Base-by-base conservation (phyloP, 2,329 filamentous ascomycete genomes). In the Thermomyces lanuginosus region DNA sequence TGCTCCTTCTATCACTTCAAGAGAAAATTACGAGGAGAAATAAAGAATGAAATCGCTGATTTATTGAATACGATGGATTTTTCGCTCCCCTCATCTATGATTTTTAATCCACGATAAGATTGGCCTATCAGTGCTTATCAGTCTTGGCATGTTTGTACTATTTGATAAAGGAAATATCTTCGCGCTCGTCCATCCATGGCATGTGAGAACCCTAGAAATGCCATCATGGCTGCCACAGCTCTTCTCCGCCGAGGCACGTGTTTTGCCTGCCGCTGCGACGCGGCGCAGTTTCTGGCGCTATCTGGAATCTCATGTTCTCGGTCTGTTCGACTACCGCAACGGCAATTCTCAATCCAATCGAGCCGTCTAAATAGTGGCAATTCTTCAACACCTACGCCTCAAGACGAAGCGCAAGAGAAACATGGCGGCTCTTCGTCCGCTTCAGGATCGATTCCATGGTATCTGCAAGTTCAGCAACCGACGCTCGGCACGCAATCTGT, bases 361-460 rank as follows among this genome's bases (percentile, higher is more conserved):
- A n/a, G n/a, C n/a, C n/a, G n/a, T n/a, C n/a, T n/a, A n/a, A n/a
- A n/a, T n/a, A n/a, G n/a, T n/a, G n/a, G n/a, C n/a, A n/a, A n/a
- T n/a, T n/a, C n/a, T n/a, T n/a, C n/a, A n/a, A n/a, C n/a, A n/a
- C n/a, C n/a, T 13, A 1, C 22, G 3, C 9, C 8, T 16, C n/a
- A 34, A 23, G 8, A 22, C 11, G 35, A 37, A 22, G 30, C 32
- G 5, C 30, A 24, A 4, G 21, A 34, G 4, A 9, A 23, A 2
- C 30, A 32, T 6, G 21, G 20, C 15, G 27, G 24, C 10, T 18
- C 22, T 2, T 16, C 33, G 1, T 26, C 36, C 7, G 13, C 38
- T 5, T 27, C 40, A 6, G 27, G 38, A 11, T 45, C 50, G 28
- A 51, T 72, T 5, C 80, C 80, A 4, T 95, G 89, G 89, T 95